Evolutionary conservation across 148 eudicot genomes (phyloP).

Genomic region (Rhododendron molle): DNA sequence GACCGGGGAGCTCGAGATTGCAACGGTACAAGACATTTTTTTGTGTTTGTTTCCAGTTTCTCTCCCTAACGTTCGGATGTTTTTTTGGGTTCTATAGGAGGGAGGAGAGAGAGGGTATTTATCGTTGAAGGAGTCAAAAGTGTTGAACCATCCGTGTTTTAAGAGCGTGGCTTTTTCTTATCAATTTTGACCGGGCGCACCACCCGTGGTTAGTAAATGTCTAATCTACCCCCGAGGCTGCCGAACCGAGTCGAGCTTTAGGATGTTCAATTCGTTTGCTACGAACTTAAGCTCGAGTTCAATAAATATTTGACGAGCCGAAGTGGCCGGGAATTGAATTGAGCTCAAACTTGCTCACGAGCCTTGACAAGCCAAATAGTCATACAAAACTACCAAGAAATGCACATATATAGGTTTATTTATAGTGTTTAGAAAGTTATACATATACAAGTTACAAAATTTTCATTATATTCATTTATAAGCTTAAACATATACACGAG

Average conservation of each 20-base stretch:
- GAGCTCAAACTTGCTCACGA: no score
- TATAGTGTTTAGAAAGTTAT: no score
- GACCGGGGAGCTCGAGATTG: slow-evolving; percentile 31
- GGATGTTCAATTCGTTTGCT: no score
- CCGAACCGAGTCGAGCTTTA: no score
- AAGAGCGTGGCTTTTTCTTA: not conserved
- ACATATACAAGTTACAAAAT: no score
- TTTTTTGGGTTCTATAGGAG: not conserved
- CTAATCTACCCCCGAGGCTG: not conserved
- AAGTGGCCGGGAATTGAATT: no score
- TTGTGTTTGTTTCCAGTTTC: not conserved
- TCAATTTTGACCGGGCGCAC: not conserved
- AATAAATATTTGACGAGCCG: no score
- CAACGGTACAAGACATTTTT: slow-evolving; percentile 14
- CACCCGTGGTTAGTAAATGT: not conserved
- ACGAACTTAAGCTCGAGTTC: no score
- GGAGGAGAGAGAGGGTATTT: not conserved
- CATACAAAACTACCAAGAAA: no score
- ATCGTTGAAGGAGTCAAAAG: not conserved
- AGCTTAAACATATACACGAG: not conserved
- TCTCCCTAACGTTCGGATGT: not conserved
- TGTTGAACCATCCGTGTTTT: not conserved
- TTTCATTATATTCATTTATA: no score
- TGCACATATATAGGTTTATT: no score
- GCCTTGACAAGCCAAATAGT: no score